Percentiles rank a stretch among this genome's conserved stretches.
Evolutionary conservation across 1,284 basidiomycete genomes (phyloP).

Genomic region (Calocybe gambosa): DNA sequence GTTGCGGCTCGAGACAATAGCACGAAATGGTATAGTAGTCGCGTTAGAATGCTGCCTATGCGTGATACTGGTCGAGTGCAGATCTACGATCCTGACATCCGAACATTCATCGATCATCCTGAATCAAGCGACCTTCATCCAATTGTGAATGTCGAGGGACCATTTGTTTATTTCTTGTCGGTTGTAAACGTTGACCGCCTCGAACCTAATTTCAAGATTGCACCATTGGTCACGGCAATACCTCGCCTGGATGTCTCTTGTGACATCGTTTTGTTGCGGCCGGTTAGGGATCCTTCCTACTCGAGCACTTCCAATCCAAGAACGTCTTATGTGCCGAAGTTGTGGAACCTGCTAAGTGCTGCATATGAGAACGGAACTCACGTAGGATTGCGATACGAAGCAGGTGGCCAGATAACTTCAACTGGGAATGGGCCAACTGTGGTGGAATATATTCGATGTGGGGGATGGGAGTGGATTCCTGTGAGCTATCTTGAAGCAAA

Average conservation of each 20-base stretch:
- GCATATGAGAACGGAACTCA: conserved; percentile 77
- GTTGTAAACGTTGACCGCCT: conserved; percentile 80
- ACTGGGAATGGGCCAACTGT: conserved; percentile 47
- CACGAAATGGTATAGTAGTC: conserved; percentile 63
- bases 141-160: conserved; percentile 55
- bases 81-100: conserved; percentile 51
- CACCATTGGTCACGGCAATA: conserved; percentile 47
- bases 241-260: conserved; percentile 43
- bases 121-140: conserved; percentile 27
- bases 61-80: conserved; percentile 37
- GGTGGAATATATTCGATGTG: conserved; percentile 79
- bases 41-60: conserved; percentile 49
- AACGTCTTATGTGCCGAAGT: conserved; percentile 39
- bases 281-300: conserved; percentile 56
- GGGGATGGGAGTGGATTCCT: conserved; percentile 82
- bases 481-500: conserved; percentile 35
- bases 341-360: conserved; percentile 47
- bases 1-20: conserved; percentile 76
- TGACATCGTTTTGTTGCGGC: conserved; percentile 83
- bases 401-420: conserved; percentile 36
- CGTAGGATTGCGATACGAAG: conserved; percentile 51
- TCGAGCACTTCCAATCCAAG: conserved; percentile 35
- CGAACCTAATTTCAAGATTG: conserved; percentile 75
- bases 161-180: conserved; percentile 83
- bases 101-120: conserved; percentile 45